Conservation (phyloP, 257 asterid genomes). For the Striga asiatica region DNA sequence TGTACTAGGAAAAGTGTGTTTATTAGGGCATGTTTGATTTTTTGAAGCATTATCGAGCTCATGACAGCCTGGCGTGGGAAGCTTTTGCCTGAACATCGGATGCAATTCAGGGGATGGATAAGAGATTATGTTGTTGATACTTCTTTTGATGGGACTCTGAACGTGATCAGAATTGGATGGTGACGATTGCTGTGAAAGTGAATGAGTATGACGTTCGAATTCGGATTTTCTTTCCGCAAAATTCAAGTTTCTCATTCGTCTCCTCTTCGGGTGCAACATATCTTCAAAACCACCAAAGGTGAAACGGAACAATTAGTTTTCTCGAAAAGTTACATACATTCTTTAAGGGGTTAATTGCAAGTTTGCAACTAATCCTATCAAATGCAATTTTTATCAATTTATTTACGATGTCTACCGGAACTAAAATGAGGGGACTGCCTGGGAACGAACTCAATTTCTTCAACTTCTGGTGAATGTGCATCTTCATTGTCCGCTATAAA, state of each 20-base stretch:
- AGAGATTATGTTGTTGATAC: constrained; percentile 12
- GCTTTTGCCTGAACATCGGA: constrained; percentile 34
- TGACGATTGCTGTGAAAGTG: constrained; percentile 58
- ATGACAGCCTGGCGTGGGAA: constrained; percentile 18
- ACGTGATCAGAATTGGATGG: constrained; percentile 67
- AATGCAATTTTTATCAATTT: no score
- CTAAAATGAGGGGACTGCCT: constrained; percentile 26
- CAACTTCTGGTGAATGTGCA: constrained; percentile 23
- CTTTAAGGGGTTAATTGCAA: no score
- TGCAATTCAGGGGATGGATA: constrained; percentile 27
- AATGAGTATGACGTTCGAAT: constrained; percentile 32
- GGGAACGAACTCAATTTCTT: constrained; percentile 36
- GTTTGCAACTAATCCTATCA: no score
- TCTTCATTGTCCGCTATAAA: constrained; percentile 28
- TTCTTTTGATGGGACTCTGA: constrained; percentile 24
- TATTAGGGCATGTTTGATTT: constrained; percentile 18
- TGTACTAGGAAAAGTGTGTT: constrained; percentile 14
- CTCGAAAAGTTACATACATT: no score
- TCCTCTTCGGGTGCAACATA: constrained; percentile 60
- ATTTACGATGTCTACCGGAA: constrained; percentile 28
- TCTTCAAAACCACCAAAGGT: no score
- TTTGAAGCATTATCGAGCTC: constrained; percentile 14
- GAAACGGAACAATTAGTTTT: background rate
- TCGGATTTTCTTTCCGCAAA: constrained; percentile 27
- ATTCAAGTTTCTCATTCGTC: constrained; percentile 38